These are phyloP conservation scores for Paragyromitra xinjiangensis DNA, from an alignment of 495 filamentous ascomycete genomes.

Conservation along the genomic window DNA sequence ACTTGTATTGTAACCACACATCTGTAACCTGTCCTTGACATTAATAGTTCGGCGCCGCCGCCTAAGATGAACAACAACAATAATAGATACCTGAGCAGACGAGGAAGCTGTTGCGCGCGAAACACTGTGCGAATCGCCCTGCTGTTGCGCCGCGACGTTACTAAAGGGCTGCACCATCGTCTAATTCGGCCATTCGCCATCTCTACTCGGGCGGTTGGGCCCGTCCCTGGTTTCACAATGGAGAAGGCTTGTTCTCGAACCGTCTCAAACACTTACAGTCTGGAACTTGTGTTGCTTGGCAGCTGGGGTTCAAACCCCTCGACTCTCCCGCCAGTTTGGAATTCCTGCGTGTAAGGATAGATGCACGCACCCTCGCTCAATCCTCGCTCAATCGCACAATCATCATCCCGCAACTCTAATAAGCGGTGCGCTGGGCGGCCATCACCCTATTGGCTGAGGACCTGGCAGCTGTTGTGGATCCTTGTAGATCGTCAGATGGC, in stretches of 20 bases:
- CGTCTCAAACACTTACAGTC: slow-evolving; percentile 43
- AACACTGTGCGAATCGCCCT: slow-evolving; percentile 22
- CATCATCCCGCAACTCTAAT: slow-evolving; percentile 42
- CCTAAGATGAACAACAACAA: slow-evolving; percentile 8
- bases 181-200: slow-evolving; percentile 37
- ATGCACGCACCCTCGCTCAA: slow-evolving; percentile 13
- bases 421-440: slow-evolving; percentile 24
- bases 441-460: neutral
- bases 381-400: slow-evolving; percentile 23
- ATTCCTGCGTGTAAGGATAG: slow-evolving; percentile 25
- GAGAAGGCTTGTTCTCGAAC: slow-evolving; percentile 47
- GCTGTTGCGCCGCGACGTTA: slow-evolving; percentile 18
- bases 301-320: neutral
- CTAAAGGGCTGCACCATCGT: slow-evolving; percentile 9
- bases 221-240: slow-evolving; percentile 50
- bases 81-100: neutral
- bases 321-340: slow-evolving; percentile 34
- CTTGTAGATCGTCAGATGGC: slow-evolving; percentile 40
- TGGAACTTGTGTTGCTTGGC: slow-evolving; percentile 34
- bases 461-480: neutral
- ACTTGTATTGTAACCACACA: neutral
- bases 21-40: slow-evolving; percentile 20
- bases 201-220: slow-evolving; percentile 31
- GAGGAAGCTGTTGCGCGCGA: slow-evolving; percentile 22
- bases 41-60: neutral